phyloP scores from a whole-genome alignment of 805 yeast species.

The Spathaspora passalidarum region DNA sequence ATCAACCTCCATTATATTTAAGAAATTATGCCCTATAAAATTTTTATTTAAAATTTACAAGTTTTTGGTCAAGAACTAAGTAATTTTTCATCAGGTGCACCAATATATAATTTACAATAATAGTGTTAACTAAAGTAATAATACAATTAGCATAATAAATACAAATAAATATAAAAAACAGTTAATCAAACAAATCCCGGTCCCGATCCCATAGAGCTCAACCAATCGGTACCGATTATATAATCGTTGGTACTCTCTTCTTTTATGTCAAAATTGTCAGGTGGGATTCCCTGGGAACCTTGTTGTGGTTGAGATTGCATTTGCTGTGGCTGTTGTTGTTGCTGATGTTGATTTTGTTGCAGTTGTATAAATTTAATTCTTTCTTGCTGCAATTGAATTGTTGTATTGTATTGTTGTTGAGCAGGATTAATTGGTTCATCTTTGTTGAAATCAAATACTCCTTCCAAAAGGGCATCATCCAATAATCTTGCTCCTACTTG shows the following conservation, averaged over 20 bases:
- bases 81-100: too few species aligned
- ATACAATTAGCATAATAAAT: not conserved
- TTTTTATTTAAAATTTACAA: too few species aligned
- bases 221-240: constrained; percentile 25
- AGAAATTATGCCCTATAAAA: too few species aligned
- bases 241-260: constrained; percentile 5
- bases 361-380: constrained; percentile 16
- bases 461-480: constrained; percentile 5
- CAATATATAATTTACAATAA: not conserved
- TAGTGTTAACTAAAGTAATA: not conserved
- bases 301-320: not conserved
- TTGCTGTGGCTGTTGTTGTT: constrained; percentile 3
- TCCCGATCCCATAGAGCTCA: constrained; percentile 30
- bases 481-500: constrained; percentile 6
- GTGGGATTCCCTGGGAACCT: not conserved
- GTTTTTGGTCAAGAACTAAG: too few species aligned
- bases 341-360: constrained; percentile 7
- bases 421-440: constrained; percentile 3
- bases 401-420: constrained; percentile 14
- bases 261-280: constrained; percentile 6
- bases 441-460: constrained; percentile 1
- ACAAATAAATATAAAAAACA: not conserved
- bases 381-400: constrained; percentile 16
- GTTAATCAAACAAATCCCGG: constrained; percentile 24
- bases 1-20: too few species aligned